Evolutionary conservation across 306 rosid genomes (phyloP).

Genomic region (Lupinus albus): DNA sequence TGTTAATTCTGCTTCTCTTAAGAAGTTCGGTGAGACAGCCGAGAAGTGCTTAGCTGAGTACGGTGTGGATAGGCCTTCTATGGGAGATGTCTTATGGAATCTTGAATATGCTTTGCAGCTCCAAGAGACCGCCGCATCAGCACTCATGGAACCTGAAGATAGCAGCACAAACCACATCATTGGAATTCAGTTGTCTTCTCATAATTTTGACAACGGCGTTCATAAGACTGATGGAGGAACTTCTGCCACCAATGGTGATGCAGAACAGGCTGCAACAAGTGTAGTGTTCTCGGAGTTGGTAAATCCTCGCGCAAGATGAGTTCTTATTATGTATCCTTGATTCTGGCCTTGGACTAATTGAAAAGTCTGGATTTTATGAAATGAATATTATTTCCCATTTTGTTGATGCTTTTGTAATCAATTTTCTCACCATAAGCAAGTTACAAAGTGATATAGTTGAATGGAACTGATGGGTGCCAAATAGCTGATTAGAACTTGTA

Average conservation of each 20-base stretch:
- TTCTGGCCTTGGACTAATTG: constrained; percentile 34
- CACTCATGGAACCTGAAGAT: constrained; percentile 81
- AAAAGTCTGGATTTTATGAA: constrained; percentile 34
- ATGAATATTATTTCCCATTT: constrained; percentile 36
- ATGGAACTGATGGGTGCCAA: constrained; percentile 28
- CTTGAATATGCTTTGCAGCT: constrained; percentile 90
- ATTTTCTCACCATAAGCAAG: constrained; percentile 36
- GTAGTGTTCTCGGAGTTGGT: constrained; percentile 91
- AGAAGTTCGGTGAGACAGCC: constrained; percentile 86
- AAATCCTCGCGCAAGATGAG: constrained; percentile 86
- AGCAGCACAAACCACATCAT: constrained; percentile 91
- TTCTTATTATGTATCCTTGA: constrained; percentile 11
- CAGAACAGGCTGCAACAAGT: constrained; percentile 76
- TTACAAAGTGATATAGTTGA: constrained; percentile 50
- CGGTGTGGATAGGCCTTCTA: constrained; percentile 85
- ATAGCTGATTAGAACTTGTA: constrained; percentile 35
- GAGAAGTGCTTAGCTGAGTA: constrained; percentile 88
- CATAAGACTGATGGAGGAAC: constrained; percentile 66
- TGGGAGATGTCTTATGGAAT: constrained; percentile 91
- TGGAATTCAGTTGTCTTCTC: constrained; percentile 61
- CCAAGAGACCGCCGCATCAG: constrained; percentile 70
- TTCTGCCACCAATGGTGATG: constrained; percentile 61
- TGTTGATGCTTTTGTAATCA: constrained; percentile 29
- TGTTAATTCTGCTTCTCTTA: constrained; percentile 78
- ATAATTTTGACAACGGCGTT: constrained; percentile 73